Evolutionary conservation across 176 grass and related monocot genomes (phyloP).

Genomic region (Cocos nucifera): DNA sequence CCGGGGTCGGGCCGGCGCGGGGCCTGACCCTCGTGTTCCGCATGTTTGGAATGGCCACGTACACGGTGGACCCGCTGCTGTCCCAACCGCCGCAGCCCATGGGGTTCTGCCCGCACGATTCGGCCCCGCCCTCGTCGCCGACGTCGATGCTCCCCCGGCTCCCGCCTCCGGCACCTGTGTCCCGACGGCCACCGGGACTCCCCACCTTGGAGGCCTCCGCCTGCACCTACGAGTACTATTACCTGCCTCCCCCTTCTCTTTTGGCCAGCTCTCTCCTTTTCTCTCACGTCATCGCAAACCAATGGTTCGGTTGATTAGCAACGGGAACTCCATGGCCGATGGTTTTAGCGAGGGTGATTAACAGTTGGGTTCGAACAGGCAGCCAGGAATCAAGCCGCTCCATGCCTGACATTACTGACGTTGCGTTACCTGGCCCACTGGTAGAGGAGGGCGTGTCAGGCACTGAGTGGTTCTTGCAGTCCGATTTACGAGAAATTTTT

Average conservation of each 20-base stretch:
- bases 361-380: no score
- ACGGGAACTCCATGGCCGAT: no score
- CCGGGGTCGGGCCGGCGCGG: slow-evolving; percentile 13
- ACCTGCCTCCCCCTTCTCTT: background rate
- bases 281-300: background rate
- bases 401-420: no score
- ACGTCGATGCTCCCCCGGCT: background rate
- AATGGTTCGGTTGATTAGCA: no score
- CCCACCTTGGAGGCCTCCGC: slow-evolving; percentile 28
- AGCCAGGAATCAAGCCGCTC: no score
- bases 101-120: slow-evolving; percentile 43
- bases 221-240: slow-evolving; percentile 52
- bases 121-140: background rate
- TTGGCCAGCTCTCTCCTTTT: background rate
- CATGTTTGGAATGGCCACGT: slow-evolving; percentile 51
- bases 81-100: slow-evolving; percentile 41
- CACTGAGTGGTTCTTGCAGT: no score
- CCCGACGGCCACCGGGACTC: background rate
- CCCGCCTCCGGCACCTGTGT: slow-evolving; percentile 5
- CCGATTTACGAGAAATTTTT: no score
- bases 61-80: slow-evolving; percentile 67
- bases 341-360: no score
- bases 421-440: no score
- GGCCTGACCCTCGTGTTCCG: slow-evolving; percentile 58
- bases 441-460: no score